These are phyloP conservation scores for Penicillium sp. DNA, from an alignment of 2,329 filamentous ascomycete genomes.

Conservation along the genomic window DNA sequence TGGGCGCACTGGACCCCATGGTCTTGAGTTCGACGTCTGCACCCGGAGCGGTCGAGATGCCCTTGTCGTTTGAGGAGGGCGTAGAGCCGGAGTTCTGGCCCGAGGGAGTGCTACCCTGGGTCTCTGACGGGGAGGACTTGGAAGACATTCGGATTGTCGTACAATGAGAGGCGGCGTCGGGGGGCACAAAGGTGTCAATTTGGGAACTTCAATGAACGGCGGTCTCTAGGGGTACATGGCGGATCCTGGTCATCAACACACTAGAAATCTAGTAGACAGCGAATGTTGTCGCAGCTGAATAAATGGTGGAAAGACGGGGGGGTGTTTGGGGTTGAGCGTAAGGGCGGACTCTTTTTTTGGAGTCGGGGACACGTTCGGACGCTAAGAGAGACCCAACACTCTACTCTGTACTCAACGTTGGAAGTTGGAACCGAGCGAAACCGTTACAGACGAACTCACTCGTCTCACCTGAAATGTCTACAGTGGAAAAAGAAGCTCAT, in stretches of 20 bases:
- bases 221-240: slow-evolving; percentile 16
- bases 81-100: slow-evolving; percentile 24
- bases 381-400: slow-evolving; percentile 6
- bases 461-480: background rate
- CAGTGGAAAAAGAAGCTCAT: background rate
- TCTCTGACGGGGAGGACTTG: slow-evolving; percentile 24
- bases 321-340: slow-evolving; percentile 1
- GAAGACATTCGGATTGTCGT: slow-evolving; percentile 25
- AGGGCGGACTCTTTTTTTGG: slow-evolving; percentile 13
- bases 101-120: slow-evolving; percentile 22
- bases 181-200: slow-evolving; percentile 8
- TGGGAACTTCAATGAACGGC: background rate
- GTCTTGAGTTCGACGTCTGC: slow-evolving; percentile 39
- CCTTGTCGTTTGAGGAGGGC: slow-evolving; percentile 29
- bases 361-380: slow-evolving; percentile 7
- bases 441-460: background rate
- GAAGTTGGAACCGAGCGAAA: background rate
- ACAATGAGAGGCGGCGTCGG: background rate
- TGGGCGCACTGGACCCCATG: slow-evolving; percentile 32
- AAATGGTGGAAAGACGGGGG: slow-evolving; percentile 1
- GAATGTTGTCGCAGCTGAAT: background rate
- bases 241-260: background rate
- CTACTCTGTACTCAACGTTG: background rate
- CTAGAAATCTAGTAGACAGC: background rate
- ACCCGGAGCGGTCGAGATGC: slow-evolving; percentile 31